Base-by-base conservation (phyloP, 2,329 filamentous ascomycete species). In the Torrubiellomyces zombiae region DNA sequence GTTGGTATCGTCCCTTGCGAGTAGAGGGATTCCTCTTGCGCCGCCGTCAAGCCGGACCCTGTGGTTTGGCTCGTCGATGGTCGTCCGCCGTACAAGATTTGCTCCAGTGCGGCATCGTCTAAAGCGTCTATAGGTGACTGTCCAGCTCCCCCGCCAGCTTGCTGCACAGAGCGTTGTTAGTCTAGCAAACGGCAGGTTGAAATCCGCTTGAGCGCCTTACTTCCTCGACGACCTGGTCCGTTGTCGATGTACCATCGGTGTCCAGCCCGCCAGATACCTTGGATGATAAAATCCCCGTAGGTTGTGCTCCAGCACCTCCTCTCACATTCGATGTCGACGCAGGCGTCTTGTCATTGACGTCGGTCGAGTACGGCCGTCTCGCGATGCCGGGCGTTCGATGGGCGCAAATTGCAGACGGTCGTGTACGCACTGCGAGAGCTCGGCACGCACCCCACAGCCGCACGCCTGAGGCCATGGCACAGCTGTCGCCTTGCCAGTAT, bases 11-110 rank as follows among this genome's bases (percentile, higher is more conserved):
- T 47, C 20, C 55, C 55, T 32, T 53, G 47, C 10, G 44, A 43
- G 34, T 55, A 58, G 10, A 64, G 42, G 5, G 53, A 47, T 20
- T 53, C 44, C 30, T 56, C 50, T 39, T 63, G 59, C 7, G 51
- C 56, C 10, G 42, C 36, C 24, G 51, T 57, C 34, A 58, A 37
- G 6, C 45, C 50, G n/a, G n/a, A n/a, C 14, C 44, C 47, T 14
- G 50, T 36, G 4, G 30, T 23, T 9, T 39, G 28, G 25, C 42
- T 48, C 14, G 39, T 41, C 7, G 36, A 35, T 10, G 35, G 34
- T 16, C 47, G 44, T 5, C 50, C 48, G 21, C 51, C 50, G 24
- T 45, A 53, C 16, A 53, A 37, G 12, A 53, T 37, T 25, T 51
- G 36, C 26, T 52, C 48, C 14, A 53, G 40, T 8, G 42, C 39